phyloP scores from a whole-genome alignment of 495 filamentous ascomycete species.

The Parathielavia appendiculata region DNA sequence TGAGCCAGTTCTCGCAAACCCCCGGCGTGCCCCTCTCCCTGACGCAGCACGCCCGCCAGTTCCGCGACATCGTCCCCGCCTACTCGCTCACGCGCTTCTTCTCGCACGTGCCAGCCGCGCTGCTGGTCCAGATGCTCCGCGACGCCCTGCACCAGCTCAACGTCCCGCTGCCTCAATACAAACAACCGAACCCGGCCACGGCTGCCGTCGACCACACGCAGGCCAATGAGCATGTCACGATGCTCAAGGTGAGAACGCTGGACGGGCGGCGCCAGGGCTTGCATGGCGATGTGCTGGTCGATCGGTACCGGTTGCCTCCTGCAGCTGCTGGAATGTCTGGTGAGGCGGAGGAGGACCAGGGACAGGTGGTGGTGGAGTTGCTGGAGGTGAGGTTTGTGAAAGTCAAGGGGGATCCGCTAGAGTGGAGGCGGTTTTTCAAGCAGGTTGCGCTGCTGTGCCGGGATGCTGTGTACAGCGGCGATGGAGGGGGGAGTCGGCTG shows the following conservation, averaged over 20 bases:
- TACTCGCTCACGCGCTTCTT: slow-evolving; percentile 88
- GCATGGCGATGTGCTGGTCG: slow-evolving; percentile 78
- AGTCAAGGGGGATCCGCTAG: slow-evolving; percentile 88
- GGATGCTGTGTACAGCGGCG: slow-evolving; percentile 64
- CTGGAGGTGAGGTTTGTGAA: slow-evolving; percentile 91
- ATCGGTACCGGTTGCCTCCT: slow-evolving; percentile 50
- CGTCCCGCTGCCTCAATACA: slow-evolving; percentile 56
- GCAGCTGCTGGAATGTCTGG: neutral
- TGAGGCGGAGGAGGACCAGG: neutral
- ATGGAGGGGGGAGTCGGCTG: slow-evolving; percentile 15
- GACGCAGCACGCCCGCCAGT: slow-evolving; percentile 82
- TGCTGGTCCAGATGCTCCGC: slow-evolving; percentile 71
- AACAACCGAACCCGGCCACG: neutral
- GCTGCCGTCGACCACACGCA: neutral
- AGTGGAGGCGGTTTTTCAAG: slow-evolving; percentile 98
- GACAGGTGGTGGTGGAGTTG: slow-evolving; percentile 41
- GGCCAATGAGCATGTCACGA: slow-evolving; percentile 49
- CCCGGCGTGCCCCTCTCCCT: slow-evolving; percentile 72
- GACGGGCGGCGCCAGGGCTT: slow-evolving; percentile 77
- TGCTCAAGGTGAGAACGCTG: slow-evolving; percentile 65
- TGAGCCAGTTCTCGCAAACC: slow-evolving; percentile 83
- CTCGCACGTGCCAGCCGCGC: slow-evolving; percentile 69
- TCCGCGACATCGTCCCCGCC: slow-evolving; percentile 77
- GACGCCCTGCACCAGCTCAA: slow-evolving; percentile 80
- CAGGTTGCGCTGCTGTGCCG: slow-evolving; percentile 77